Percentiles rank a stretch among this genome's conserved stretches.
Conservation (phyloP, 23 red algal species). For the Gracilariopsis chorda region DNA sequence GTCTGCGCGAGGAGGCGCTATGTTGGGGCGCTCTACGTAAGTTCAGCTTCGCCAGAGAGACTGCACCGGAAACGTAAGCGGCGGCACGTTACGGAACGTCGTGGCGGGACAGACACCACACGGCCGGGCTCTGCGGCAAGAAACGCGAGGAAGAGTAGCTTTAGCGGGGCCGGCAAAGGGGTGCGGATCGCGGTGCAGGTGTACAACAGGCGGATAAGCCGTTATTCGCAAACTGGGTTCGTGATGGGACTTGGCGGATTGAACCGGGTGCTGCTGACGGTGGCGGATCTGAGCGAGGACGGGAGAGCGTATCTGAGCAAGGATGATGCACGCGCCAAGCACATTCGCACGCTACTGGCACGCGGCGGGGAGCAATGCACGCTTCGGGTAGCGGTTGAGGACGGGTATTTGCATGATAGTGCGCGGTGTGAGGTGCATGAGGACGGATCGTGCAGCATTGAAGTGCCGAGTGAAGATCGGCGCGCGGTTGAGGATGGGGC, state of each 20-base stretch:
- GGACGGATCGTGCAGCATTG: background rate
- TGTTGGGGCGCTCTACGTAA: too few relatives aligned
- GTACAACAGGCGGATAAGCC: too few relatives aligned
- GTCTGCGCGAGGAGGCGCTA: too few relatives aligned
- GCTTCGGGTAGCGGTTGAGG: slow-evolving; percentile 49
- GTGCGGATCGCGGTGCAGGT: too few relatives aligned
- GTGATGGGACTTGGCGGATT: slow-evolving; percentile 48
- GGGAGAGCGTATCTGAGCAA: background rate
- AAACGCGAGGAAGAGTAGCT: too few relatives aligned
- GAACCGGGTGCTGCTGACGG: slow-evolving; percentile 54
- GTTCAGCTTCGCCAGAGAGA: too few relatives aligned
- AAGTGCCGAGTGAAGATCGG: background rate
- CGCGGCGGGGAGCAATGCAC: background rate
- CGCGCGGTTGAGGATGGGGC: background rate
- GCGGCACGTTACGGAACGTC: too few relatives aligned
- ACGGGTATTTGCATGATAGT: background rate
- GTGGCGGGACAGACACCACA: too few relatives aligned
- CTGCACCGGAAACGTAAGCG: too few relatives aligned
- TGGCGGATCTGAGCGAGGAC: background rate
- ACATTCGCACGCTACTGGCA: slow-evolving; percentile 42
- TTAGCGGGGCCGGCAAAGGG: too few relatives aligned
- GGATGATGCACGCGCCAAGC: slow-evolving; percentile 36
- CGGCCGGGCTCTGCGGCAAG: too few relatives aligned
- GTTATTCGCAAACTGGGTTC: too few relatives aligned
- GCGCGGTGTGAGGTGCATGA: background rate